Evolutionary conservation across 768 basidiomycete species (phyloP).

Genomic region (Trametopsis cervina): DNA sequence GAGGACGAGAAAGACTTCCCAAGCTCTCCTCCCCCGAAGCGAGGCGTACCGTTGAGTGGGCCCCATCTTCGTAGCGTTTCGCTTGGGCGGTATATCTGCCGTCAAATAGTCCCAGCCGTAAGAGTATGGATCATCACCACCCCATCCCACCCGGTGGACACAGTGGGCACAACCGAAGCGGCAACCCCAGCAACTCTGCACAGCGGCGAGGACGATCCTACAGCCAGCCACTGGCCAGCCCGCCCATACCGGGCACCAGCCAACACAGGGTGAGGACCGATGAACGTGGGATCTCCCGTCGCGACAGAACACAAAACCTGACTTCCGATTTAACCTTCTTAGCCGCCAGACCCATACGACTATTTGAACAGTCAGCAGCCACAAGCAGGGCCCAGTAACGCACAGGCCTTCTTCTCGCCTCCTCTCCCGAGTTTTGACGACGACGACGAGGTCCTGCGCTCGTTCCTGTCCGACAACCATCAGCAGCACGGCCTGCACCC

Average conservation of each 20-base stretch:
- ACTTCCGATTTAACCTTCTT: not conserved
- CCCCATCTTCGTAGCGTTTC: conserved; percentile 4
- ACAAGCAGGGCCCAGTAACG: not conserved
- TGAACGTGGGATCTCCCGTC: not conserved
- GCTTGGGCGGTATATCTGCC: conserved; percentile 9
- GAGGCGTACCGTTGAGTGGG: not conserved
- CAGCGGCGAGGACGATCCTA: conserved; percentile 9
- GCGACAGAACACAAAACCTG: conserved; percentile 4
- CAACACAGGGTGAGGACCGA: conserved; percentile 6
- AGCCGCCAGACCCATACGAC: conserved; percentile 14
- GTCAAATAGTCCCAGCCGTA: conserved; percentile 2
- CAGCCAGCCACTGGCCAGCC: conserved; percentile 12
- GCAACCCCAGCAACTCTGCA: not conserved
- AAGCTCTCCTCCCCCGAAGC: not conserved
- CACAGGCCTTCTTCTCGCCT: conserved; percentile 3
- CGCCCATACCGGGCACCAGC: conserved; percentile 9
- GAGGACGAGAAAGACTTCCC: not conserved
- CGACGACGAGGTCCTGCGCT: conserved; percentile 8
- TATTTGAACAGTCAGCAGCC: conserved; percentile 4
- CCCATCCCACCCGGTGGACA: conserved; percentile 4
- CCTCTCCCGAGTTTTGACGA: conserved; percentile 1
- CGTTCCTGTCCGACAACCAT: conserved; percentile 11
- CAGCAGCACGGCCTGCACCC: not conserved
- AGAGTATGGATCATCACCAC: conserved; percentile 11
- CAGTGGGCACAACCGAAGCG: not conserved